phyloP scores from a whole-genome alignment of 345 rosid genomes.

The Turritis glabra region DNA sequence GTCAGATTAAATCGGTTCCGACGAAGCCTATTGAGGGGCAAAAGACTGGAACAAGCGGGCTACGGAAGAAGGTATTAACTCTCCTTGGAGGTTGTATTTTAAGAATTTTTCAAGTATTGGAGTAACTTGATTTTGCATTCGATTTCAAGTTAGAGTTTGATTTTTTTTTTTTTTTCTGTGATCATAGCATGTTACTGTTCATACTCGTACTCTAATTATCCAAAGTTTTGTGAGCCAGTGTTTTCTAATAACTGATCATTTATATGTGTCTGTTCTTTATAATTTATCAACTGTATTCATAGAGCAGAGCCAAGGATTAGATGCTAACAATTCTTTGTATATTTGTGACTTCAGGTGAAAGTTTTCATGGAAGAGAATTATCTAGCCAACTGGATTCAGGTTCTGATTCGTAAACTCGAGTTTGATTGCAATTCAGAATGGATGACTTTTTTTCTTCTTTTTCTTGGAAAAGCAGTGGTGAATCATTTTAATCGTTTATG shows the following conservation, averaged over 20 bases:
- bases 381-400: constrained; percentile 98
- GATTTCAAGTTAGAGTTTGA: too few relatives aligned
- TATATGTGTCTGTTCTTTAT: not conserved
- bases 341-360: constrained; percentile 56
- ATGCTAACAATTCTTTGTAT: not conserved
- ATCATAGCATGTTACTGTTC: not conserved
- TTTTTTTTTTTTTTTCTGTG: not conserved
- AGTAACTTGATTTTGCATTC: not conserved
- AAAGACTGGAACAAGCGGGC: constrained; percentile 86
- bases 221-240: not conserved
- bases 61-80: constrained; percentile 90
- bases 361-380: constrained; percentile 86
- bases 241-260: not conserved
- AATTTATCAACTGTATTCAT: not conserved
- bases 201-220: not conserved
- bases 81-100: too few relatives aligned
- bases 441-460: not conserved
- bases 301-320: not conserved
- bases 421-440: not conserved
- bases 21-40: constrained; percentile 83
- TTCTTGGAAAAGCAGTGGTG: not conserved
- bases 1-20: constrained; percentile 61
- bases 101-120: not conserved
- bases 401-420: constrained; percentile 26
- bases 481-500: not conserved